Evolutionary conservation across 2,329 filamentous ascomycete species (phyloP).

Genomic region (Apiospora phragmitis): DNA sequence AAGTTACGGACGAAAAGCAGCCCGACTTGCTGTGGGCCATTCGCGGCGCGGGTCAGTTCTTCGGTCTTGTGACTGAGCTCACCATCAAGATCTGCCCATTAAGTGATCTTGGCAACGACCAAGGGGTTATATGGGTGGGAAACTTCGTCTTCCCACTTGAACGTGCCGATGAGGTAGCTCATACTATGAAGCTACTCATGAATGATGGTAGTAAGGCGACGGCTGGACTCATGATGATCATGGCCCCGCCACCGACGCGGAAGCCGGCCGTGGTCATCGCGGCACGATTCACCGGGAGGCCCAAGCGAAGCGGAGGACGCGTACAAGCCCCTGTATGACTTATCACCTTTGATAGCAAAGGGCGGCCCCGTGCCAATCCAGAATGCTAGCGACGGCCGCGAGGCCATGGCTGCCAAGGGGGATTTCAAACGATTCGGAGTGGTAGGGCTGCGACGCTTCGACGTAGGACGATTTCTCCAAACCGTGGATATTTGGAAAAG

Average conservation of each 20-base stretch:
- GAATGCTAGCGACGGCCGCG: conserved; percentile 24
- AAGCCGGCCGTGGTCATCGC: conserved; percentile 22
- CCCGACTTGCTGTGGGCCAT: conserved; percentile 34
- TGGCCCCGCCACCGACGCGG: conserved; percentile 22
- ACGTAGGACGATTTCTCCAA: conserved; percentile 16
- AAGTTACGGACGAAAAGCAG: conserved; percentile 23
- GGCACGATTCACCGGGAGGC: conserved; percentile 20
- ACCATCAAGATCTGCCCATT: conserved; percentile 25
- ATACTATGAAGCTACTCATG: conserved; percentile 23
- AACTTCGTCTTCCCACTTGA: conserved; percentile 29
- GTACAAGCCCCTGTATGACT: conserved; percentile 25
- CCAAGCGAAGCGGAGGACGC: conserved; percentile 20
- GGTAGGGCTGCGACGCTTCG: conserved; percentile 24
- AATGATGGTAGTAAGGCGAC: conserved; percentile 21
- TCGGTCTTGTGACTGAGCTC: conserved; percentile 34
- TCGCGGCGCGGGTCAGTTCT: conserved; percentile 34
- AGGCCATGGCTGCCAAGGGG: conserved; percentile 24
- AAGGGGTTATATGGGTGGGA: conserved; percentile 27
- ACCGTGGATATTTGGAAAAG: conserved; percentile 18
- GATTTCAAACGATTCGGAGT: conserved; percentile 27
- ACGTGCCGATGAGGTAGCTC: conserved; percentile 26
- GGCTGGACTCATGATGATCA: conserved; percentile 24
- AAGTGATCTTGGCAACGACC: conserved; percentile 21
- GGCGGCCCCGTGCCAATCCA: conserved; percentile 25
- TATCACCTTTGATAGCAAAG: conserved; percentile 22